Evolutionary conservation across 1,284 basidiomycete genomes (phyloP), one percentile per base, ranked within the genome.

Genomic region (Wolfiporia cocos): DNA sequence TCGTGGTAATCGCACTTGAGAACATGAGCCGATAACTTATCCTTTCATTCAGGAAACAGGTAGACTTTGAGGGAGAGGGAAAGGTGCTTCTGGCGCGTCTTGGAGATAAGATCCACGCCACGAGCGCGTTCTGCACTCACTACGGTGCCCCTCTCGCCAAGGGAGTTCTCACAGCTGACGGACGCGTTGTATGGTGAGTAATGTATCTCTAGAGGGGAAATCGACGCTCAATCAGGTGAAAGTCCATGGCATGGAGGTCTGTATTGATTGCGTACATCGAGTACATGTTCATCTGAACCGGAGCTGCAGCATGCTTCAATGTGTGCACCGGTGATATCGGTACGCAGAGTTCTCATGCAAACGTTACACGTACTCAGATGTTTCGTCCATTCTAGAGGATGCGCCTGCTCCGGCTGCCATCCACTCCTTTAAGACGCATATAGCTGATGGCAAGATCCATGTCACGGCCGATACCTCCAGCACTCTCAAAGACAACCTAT

Each of bases 201-300:
- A 11, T 37, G 24, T 24, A 15, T 26, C 6, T 17, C 21, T 30
- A 34, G n/a, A 23, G n/a, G 4, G 12, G 3, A n/a, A 7, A 15
- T 31, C 15, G n/a, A 24, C 32, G 44, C 24, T 48, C 42, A 15
- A 23, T 34, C n/a, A 9, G 36, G 10, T 28, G n/a, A 36, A 46
- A 84, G 87, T 59, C 90, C 90, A 5, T 94, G 91, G 90, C 91
- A 94, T 61, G 90, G 91, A 67, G 85, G 84, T 85, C 52, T 43
- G 69, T 57, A 30, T 7, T 30, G 23, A 33, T 37, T 30, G 22
- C 23, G 7, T n/a, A 23, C 35, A 19, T 17, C 12, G 18, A 4
- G 5, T 15, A 14, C 11, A 7, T 19, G 15, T 15, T 21, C 31
- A 21, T 37, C 23, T 34, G 9, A 30, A 39, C 21, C 32, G 31